A percentile compares a stretch with the other conserved stretches of the same genome.
These are phyloP conservation scores for Fusarium sp. DNA, from an alignment of 2,329 filamentous ascomycete species.

Conservation along the genomic window DNA sequence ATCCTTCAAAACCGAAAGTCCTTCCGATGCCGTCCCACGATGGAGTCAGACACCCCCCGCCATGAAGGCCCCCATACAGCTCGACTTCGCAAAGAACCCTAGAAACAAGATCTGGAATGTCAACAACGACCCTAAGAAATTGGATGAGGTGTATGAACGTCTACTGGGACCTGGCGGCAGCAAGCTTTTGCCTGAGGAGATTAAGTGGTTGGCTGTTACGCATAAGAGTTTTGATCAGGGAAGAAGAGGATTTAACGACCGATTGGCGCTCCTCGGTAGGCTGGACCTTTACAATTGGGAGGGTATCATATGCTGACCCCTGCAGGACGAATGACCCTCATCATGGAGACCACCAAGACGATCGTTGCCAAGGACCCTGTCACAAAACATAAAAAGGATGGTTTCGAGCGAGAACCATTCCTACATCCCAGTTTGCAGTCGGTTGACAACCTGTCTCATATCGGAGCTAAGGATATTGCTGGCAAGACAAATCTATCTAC, in stretches of 20 bases:
- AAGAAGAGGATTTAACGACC: constrained; percentile 91
- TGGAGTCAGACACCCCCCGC: constrained; percentile 76
- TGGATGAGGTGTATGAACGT: constrained; percentile 81
- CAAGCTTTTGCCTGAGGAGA: constrained; percentile 83
- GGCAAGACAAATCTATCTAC: constrained; percentile 72
- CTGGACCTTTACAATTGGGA: neutral
- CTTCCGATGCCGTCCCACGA: constrained; percentile 58
- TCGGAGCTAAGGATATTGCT: constrained; percentile 70
- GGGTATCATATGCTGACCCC: constrained; percentile 22
- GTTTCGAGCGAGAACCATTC: constrained; percentile 71
- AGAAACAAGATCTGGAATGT: constrained; percentile 69
- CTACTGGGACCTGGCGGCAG: constrained; percentile 80
- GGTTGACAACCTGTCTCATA: constrained; percentile 75
- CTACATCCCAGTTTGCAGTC: constrained; percentile 75
- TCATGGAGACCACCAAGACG: constrained; percentile 54
- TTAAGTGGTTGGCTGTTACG: constrained; percentile 96
- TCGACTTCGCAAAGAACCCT: constrained; percentile 66
- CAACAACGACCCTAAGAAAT: constrained; percentile 77
- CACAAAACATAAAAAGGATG: constrained; percentile 50
- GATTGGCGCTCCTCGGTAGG: constrained; percentile 87
- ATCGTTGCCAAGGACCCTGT: constrained; percentile 51
- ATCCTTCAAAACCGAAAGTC: constrained; percentile 41
- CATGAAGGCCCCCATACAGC: constrained; percentile 77
- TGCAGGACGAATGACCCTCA: constrained; percentile 51
- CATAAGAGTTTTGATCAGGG: constrained; percentile 99